Evolutionary conservation across 441 rosid genomes (phyloP), one percentile per base, ranked within the genome.

Genomic region (Bocquillonia castaneifolia): DNA sequence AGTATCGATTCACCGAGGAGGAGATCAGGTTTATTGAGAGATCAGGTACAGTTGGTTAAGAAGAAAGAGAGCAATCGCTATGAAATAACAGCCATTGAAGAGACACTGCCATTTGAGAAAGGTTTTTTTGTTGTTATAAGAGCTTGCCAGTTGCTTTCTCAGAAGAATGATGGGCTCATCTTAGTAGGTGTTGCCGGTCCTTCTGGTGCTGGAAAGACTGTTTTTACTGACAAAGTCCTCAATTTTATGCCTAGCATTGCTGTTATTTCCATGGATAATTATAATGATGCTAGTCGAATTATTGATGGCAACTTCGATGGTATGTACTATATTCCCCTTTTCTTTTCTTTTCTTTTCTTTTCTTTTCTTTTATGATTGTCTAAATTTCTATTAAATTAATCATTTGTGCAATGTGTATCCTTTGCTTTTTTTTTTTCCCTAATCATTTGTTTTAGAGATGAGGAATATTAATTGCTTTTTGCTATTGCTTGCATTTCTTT

Each of bases 221-320:
- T 94, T 34, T 89, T 94, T 71, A 87, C 99, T 3, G 98, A 94
- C 72, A 92, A 94, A 77, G 83, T 92, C 64, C 84, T 88, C 71
- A 87, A 83, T 72, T 94, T 92, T 61, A 86, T 92, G 98, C 97
- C 98, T 26, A 89, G 96, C 77, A 81, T 94, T 77, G 94, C 90
- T 69, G 90, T 92, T 69, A 87, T 95, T 71, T 74, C 88, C 36
- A 86, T 92, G 99, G 98, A 95, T 76, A 90, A 92, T 78, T 94
- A 88, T 72, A 94, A 92, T 76, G 98, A 94, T 81, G 73, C 92
- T 34, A 81, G 88, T 69, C 88, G 98, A 55, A 89, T 94, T 29
- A 85, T 94, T 47, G 96, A 94, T 80, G 99, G 98, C 53, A 94
- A 94, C 78, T 94, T 85, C 70, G 98, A 94, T 84, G 99, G 98